Evolutionary conservation across 2,329 filamentous ascomycete genomes (phyloP), one percentile per base, ranked within the genome.

Genomic region (Furcasterigmium furcatum): DNA sequence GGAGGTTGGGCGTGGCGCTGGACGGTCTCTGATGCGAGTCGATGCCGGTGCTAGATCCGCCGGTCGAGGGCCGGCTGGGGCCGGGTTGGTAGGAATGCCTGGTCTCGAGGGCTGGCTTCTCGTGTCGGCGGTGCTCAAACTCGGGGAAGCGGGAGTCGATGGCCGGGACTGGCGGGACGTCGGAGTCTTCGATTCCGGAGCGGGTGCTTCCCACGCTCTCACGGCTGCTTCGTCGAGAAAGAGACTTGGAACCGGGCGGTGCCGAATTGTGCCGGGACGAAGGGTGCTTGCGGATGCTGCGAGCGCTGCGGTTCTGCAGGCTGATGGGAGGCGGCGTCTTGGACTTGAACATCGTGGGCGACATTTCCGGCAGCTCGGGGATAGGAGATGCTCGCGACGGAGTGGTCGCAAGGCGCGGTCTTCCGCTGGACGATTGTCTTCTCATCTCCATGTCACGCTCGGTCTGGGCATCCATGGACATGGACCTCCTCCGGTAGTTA

Each of bases 251-350:
- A 43, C 18, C 41, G 39, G 9, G 32, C 3, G 34, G 16, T 18
- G n/a, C 9, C n/a, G 34, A 36, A 5, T 36, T 14, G 5, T 14
- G 34, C 10, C 34, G 34, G 7, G 34, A 36, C 9, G n/a, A 36
- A 10, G 34, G 34, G 16, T 36, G 16, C 34, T 36, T 36, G n/a
- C 34, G 34, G 16, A 36, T 36, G 34, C 34, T 36, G 6, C 34
- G 34, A 9, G 52, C 48, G 32, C 46, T 52, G 13, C 63, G 58
- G 3, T 64, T 62, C n/a, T 61, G 61, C 59, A 74, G 66, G 52
- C 67, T 73, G 22, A 73, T 62, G 0, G 72, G 69, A 1, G 69
- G 67, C 4, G 67, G 62, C 0, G 65, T 64, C 44, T 55, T 67
- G 9, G 61, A 54, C 45, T 58, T 63, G 34, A 56, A 59, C 18